phyloP scores from a whole-genome alignment of 2,329 filamentous ascomycete genomes.

The Diaporthe batatas region DNA sequence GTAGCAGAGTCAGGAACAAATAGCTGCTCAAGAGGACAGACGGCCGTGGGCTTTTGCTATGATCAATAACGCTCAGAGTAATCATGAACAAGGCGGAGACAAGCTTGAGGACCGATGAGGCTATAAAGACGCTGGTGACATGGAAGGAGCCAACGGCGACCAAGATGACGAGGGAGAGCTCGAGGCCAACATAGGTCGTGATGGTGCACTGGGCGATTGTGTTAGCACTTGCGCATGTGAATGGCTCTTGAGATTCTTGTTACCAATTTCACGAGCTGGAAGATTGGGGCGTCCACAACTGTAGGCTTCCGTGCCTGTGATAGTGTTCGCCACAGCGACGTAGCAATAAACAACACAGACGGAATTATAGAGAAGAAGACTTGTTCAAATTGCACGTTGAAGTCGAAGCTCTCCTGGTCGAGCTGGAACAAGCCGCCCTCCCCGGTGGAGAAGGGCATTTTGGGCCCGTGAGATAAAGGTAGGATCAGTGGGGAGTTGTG shows the following conservation, averaged over 20 bases:
- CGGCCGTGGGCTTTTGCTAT: constrained; percentile 53
- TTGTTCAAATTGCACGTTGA: constrained; percentile 63
- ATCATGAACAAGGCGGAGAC: constrained; percentile 49
- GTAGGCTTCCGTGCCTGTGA: constrained; percentile 50
- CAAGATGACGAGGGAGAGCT: constrained; percentile 35
- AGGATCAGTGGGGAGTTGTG: background rate
- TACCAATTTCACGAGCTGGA: constrained; percentile 53
- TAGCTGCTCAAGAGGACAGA: constrained; percentile 59
- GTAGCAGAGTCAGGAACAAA: constrained; percentile 57
- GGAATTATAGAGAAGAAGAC: constrained; percentile 61
- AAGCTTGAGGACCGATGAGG: constrained; percentile 45
- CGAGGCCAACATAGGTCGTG: constrained; percentile 15
- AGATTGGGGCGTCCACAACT: constrained; percentile 52
- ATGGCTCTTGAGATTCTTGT: background rate
- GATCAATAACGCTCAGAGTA: constrained; percentile 50
- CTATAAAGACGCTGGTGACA: constrained; percentile 42
- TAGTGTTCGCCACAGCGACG: constrained; percentile 51
- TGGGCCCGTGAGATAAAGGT: too few species aligned
- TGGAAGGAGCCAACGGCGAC: background rate
- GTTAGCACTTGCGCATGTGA: background rate
- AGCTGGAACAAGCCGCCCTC: constrained; percentile 5
- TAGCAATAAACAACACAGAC: constrained; percentile 54
- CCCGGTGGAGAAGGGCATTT: constrained; percentile 9
- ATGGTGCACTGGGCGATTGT: background rate
- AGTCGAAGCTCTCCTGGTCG: constrained; percentile 61